These are phyloP conservation scores for Wallacemonas sp. DNA, from an alignment of 208 protist species.

Conservation along the genomic window DNA sequence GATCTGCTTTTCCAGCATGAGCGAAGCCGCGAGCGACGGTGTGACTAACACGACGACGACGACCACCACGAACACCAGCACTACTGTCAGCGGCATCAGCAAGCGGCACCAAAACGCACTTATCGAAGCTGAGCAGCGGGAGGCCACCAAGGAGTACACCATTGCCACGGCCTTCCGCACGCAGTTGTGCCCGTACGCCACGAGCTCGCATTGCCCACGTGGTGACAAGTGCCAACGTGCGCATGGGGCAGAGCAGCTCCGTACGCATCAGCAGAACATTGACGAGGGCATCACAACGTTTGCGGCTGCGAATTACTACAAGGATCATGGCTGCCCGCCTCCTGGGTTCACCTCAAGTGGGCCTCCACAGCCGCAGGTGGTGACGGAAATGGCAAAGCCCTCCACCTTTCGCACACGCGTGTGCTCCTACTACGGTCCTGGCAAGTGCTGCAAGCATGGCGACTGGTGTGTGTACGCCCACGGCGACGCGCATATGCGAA, in stretches of 20 bases:
- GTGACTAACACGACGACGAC: not conserved
- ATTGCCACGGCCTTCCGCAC: constrained; percentile 14
- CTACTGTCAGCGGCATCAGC: not conserved
- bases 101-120: not conserved
- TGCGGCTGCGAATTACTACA: constrained; percentile 4
- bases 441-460: constrained; percentile 14
- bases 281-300: constrained; percentile 14
- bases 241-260: constrained; percentile 1
- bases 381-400: constrained; percentile 11
- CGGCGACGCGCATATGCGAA: constrained; percentile 11
- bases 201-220: not conserved
- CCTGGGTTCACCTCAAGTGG: not conserved
- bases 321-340: constrained; percentile 3
- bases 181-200: constrained; percentile 10
- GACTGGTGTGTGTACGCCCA: constrained; percentile 15
- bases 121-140: constrained; percentile 6
- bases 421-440: constrained; percentile 13
- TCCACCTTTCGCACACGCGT: constrained; percentile 11
- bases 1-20: not conserved
- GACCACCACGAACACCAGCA: not conserved
- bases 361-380: constrained; percentile 4
- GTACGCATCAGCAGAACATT: constrained; percentile 13
- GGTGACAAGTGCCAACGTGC: constrained; percentile 1
- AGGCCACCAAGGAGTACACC: constrained; percentile 14
- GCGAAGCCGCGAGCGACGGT: not conserved